Base-by-base conservation (phyloP, 345 rosid genomes). In the Citrus mangshanensis region DNA sequence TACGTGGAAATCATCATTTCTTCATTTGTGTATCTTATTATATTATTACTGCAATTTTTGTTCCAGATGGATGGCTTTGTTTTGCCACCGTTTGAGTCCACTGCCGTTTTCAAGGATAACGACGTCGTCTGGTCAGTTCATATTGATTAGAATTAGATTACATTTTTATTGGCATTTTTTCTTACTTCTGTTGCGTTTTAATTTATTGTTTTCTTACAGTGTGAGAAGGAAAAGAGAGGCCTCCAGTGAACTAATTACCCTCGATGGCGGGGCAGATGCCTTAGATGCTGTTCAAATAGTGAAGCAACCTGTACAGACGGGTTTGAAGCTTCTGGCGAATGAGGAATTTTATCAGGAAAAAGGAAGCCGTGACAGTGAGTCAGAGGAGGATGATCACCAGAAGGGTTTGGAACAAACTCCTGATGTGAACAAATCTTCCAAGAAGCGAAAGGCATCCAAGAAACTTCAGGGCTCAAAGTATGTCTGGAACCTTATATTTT, bases 31-130 rank as follows among this genome's bases (percentile, higher is more conserved):
- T 14, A 13, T 51, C 18, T 51, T 9, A 16, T 51, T 14, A 54
- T 18, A 18, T 54, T 54, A 18, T 54, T 54, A 54, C 22, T 54
- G 19, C 19, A 4, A 54, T 42, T 63, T 63, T 63, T 63, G 18
- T 21, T 84, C 66, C 88, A 95, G 99, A 96, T 96, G 99, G 97
- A 94, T 75, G 98, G 94, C 9, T 94, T 93, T 80, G 92, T 81
- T 82, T 83, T 97, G 72, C 99, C 98, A 5, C 89, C 95, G 25
- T 94, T 94, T 22, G 98, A 94, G 85, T 89, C 93, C 3, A 91
- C 90, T 80, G 81, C 82, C 74, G 79, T 97, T 70, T 84, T 97
- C 75, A 91, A 89, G 84, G 98, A 97, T 79, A 90, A 86, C 73
- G 99, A 97, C 73, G 81, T 92, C 32, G 78, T 97, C 78, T 80